Evolutionary conservation across 768 basidiomycete species (phyloP).

Genomic region (Mycena vitilis): DNA sequence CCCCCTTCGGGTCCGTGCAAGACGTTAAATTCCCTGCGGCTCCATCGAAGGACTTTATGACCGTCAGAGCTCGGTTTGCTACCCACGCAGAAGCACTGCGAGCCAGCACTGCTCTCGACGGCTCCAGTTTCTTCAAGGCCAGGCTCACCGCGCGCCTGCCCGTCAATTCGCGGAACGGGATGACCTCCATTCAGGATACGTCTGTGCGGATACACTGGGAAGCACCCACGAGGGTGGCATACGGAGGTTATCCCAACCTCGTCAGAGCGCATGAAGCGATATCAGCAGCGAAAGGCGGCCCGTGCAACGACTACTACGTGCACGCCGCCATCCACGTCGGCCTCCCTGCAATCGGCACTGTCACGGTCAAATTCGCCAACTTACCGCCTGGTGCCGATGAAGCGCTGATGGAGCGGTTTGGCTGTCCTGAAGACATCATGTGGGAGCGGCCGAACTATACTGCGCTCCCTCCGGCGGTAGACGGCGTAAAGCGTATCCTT

Average conservation of each 20-base stretch:
- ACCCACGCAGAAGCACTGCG: conserved; percentile 60
- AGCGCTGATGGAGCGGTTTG: conserved; percentile 58
- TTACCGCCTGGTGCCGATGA: conserved; percentile 60
- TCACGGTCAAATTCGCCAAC: conserved; percentile 70
- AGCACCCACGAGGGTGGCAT: conserved; percentile 66
- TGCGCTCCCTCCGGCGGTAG: conserved; percentile 51
- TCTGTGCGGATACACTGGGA: conserved; percentile 71
- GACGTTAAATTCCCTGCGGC: conserved; percentile 48
- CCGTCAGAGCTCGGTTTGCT: conserved; percentile 60
- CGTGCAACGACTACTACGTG: conserved; percentile 54
- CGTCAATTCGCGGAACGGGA: conserved; percentile 49
- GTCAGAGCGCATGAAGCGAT: conserved; percentile 65
- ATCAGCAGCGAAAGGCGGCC: conserved; percentile 48
- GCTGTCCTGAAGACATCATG: conserved; percentile 61
- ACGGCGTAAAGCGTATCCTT: conserved; percentile 56
- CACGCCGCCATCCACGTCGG: conserved; percentile 65
- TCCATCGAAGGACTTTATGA: conserved; percentile 38
- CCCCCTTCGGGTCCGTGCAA: conserved; percentile 59
- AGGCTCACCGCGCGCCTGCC: conserved; percentile 60
- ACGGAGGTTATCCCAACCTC: conserved; percentile 68
- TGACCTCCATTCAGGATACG: conserved; percentile 61
- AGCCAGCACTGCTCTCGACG: conserved; percentile 66
- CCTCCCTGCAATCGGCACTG: conserved; percentile 65
- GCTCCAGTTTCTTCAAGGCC: conserved; percentile 49
- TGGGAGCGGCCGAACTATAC: conserved; percentile 62